phyloP scores from a whole-genome alignment of 2,329 filamentous ascomycete species.

The Penicillium sp. region DNA sequence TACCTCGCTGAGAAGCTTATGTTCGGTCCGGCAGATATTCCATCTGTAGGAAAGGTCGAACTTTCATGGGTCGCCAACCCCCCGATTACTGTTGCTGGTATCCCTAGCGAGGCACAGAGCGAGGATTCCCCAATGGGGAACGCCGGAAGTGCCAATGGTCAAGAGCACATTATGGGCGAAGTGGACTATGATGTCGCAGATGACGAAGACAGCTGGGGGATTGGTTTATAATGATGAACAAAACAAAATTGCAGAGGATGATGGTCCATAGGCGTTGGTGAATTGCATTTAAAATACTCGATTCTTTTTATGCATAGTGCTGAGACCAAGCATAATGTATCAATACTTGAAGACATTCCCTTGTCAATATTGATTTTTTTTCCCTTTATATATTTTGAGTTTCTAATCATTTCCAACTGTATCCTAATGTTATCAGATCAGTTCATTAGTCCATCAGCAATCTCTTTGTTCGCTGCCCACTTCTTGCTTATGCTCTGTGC shows the following conservation, averaged over 20 bases:
- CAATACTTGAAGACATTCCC: not conserved
- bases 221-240: conserved; percentile 9
- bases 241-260: too few relatives aligned
- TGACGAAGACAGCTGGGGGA: conserved; percentile 18
- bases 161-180: conserved; percentile 26
- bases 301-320: not conserved
- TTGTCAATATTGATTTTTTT: not conserved
- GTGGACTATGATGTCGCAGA: conserved; percentile 52
- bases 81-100: conserved; percentile 19
- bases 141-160: conserved; percentile 16
- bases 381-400: too few relatives aligned
- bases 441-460: too few relatives aligned
- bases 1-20: conserved; percentile 55
- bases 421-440: too few relatives aligned
- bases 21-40: conserved; percentile 45
- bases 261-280: not conserved
- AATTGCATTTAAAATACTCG: not conserved
- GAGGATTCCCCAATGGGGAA: conserved; percentile 33
- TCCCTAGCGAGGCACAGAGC: conserved; percentile 21
- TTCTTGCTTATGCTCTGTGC: too few relatives aligned
- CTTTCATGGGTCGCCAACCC: conserved; percentile 51
- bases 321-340: not conserved
- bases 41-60: conserved; percentile 51
- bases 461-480: too few relatives aligned
- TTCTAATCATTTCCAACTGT: too few relatives aligned